A percentile compares a stretch with the other conserved stretches of the same genome.
Conservation (phyloP, 805 yeast species). For the Teunomyces kruisii region DNA sequence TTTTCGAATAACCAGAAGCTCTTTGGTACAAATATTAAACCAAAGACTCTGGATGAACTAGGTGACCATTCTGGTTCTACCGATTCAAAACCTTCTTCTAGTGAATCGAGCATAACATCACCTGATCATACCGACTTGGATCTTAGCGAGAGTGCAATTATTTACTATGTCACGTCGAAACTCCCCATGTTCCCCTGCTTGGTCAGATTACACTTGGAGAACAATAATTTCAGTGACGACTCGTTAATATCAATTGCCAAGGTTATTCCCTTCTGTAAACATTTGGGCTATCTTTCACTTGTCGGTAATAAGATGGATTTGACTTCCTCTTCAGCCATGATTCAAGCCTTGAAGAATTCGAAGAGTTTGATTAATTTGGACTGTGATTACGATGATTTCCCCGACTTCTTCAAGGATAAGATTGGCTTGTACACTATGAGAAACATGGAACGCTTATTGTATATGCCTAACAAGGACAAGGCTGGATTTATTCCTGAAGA, state of each 20-base stretch:
- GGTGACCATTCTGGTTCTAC: not conserved
- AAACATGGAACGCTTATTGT: slow-evolving; percentile 67
- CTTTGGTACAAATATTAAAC: slow-evolving; percentile 47
- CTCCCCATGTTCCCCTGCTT: slow-evolving; percentile 69
- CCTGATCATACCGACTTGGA: not conserved
- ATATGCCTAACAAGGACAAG: slow-evolving; percentile 20
- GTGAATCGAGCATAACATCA: not conserved
- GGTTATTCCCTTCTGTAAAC: slow-evolving; percentile 65
- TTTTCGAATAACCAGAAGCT: slow-evolving; percentile 66
- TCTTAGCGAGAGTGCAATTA: slow-evolving; percentile 26
- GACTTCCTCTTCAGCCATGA: slow-evolving; percentile 61
- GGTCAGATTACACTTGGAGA: slow-evolving; percentile 69
- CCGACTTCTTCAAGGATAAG: slow-evolving; percentile 63
- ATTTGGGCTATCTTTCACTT: slow-evolving; percentile 67
- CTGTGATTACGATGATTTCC: slow-evolving; percentile 62
- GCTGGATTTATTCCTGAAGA: slow-evolving; percentile 4
- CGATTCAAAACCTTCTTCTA: not conserved
- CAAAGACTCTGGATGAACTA: not conserved
- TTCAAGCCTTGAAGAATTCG: slow-evolving; percentile 68
- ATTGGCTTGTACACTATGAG: slow-evolving; percentile 79
- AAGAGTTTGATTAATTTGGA: slow-evolving; percentile 69
- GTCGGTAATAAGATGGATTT: slow-evolving; percentile 62
- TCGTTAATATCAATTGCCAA: slow-evolving; percentile 63
- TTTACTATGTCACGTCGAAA: slow-evolving; percentile 56
- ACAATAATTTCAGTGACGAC: slow-evolving; percentile 56